A percentile compares a stretch with the other conserved stretches of the same genome.
These are phyloP conservation scores for Beta macrorhiza DNA, from an alignment of 179 eudicot genomes.

Conservation along the genomic window DNA sequence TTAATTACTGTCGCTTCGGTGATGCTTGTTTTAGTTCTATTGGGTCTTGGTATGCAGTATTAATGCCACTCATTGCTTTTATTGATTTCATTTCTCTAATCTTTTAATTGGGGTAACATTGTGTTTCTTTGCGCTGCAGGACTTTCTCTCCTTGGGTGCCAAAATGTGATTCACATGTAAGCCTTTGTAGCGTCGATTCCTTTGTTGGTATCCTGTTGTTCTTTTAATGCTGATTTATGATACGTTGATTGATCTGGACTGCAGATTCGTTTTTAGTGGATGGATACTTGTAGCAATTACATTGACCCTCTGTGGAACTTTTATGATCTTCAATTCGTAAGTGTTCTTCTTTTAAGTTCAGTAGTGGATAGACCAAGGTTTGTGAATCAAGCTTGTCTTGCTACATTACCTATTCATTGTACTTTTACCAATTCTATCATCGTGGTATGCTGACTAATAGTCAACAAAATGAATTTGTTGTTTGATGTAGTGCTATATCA, in stretches of 20 bases:
- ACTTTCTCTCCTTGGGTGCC: too few relatives aligned
- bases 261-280: constrained; percentile 83
- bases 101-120: too few relatives aligned
- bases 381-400: too few relatives aligned
- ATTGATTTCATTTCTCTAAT: too few relatives aligned
- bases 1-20: too few relatives aligned
- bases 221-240: not conserved
- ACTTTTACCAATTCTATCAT: not conserved
- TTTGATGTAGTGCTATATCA: too few relatives aligned
- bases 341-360: constrained; percentile 15
- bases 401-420: not conserved
- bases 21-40: too few relatives aligned
- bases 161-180: too few relatives aligned
- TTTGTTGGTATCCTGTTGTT: too few relatives aligned
- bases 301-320: constrained; percentile 58
- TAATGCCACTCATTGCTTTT: too few relatives aligned
- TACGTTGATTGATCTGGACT: not conserved
- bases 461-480: not conserved
- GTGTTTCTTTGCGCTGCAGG: not conserved
- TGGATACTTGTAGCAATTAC: constrained; percentile 60
- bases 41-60: too few relatives aligned
- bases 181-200: too few relatives aligned
- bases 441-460: not conserved
- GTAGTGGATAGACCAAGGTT: not conserved
- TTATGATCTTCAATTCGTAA: constrained; percentile 78